Evolutionary conservation across 2,329 filamentous ascomycete species (phyloP).

Genomic region (Aspergillaceae sp.): DNA sequence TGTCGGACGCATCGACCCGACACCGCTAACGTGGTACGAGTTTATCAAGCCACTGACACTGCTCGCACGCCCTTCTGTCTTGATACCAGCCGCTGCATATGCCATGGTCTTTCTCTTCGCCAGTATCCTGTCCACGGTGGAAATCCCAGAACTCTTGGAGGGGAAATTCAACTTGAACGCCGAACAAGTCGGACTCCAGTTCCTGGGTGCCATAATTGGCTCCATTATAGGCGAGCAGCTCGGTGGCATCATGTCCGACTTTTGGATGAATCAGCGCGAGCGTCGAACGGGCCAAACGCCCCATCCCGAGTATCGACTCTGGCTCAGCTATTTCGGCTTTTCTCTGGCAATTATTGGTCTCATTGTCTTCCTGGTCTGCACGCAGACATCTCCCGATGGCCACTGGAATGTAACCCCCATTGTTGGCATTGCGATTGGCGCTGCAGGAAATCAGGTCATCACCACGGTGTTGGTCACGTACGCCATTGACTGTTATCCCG

Average conservation of each 20-base stretch:
- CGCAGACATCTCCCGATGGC: conserved; percentile 36
- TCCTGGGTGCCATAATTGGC: conserved; percentile 51
- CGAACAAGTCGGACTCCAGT: conserved; percentile 53
- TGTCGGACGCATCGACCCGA: conserved; percentile 45
- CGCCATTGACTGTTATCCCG: conserved; percentile 50
- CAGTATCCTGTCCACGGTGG: conserved; percentile 48
- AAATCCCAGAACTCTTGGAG: conserved; percentile 52
- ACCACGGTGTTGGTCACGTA: conserved; percentile 55
- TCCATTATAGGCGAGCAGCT: conserved; percentile 53
- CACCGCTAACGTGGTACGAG: conserved; percentile 40
- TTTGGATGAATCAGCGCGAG: conserved; percentile 46
- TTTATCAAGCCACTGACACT: conserved; percentile 47
- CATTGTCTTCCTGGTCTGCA: conserved; percentile 50
- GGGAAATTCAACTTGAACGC: conserved; percentile 50
- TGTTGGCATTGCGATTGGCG: conserved; percentile 46
- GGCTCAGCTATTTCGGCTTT: conserved; percentile 50
- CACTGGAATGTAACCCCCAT: conserved; percentile 51
- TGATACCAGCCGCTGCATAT: conserved; percentile 48
- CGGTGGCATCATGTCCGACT: conserved; percentile 48
- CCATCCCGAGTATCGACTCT: conserved; percentile 48
- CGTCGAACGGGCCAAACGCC: conserved; percentile 29
- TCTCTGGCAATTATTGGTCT: conserved; percentile 46
- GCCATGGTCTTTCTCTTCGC: conserved; percentile 51
- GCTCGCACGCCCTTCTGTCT: conserved; percentile 38
- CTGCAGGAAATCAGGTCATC: conserved; percentile 53